Evolutionary conservation across 257 asterid species (phyloP).

Genomic region (Solanum pimpinellifolium): DNA sequence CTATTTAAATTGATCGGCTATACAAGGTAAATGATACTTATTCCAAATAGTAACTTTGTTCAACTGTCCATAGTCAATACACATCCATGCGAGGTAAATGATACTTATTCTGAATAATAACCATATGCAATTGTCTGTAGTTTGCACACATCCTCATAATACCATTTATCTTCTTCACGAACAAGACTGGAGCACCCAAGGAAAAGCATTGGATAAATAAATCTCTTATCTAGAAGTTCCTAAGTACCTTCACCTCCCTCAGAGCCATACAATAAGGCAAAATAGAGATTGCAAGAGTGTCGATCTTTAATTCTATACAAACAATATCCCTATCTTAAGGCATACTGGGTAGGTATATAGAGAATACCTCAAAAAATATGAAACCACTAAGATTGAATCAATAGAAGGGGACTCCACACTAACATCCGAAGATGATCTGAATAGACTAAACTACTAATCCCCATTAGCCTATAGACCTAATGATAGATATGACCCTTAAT

Average conservation of each 20-base stretch:
- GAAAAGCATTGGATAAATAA: not conserved
- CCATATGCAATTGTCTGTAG: not conserved
- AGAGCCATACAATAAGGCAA: not conserved
- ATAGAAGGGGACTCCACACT: not conserved
- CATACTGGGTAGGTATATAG: not conserved
- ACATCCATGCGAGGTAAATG: not conserved
- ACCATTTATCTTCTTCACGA: not conserved
- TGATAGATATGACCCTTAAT: not conserved
- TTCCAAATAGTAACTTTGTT: not conserved
- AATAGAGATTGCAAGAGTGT: not conserved
- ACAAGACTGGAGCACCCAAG: not conserved
- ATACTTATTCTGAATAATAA: not conserved
- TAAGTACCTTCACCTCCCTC: not conserved
- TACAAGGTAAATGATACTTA: not conserved
- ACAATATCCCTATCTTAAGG: not conserved
- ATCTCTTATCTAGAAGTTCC: not conserved
- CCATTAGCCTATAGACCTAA: not conserved
- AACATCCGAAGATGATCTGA: not conserved
- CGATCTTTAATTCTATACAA: not conserved
- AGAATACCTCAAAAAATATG: not conserved
- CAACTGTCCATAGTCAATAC: too few relatives aligned
- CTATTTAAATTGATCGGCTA: not conserved
- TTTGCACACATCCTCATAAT: not conserved
- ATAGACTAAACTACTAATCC: not conserved
- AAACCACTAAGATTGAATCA: not conserved